Conservation (phyloP, 2,329 filamentous ascomycete species). For the Thelonectria rubi region DNA sequence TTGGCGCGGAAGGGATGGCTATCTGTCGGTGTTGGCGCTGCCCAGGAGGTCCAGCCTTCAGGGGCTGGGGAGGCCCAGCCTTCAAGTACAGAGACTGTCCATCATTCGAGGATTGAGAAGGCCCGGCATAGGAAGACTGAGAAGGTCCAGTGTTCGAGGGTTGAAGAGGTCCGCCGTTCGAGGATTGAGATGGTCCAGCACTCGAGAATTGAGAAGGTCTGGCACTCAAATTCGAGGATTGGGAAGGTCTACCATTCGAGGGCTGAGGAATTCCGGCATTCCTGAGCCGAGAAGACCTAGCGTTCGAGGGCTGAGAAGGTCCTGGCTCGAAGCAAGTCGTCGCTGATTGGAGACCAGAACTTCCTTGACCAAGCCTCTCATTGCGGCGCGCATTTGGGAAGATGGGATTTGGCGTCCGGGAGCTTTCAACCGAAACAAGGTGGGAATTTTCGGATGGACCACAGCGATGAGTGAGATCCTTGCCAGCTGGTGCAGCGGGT, state of each 20-base stretch:
- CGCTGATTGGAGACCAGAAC: conserved; percentile 12
- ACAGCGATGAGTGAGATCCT: background rate
- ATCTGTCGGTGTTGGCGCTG: conserved; percentile 60
- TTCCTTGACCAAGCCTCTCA: background rate
- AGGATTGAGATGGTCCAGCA: conserved; percentile 36
- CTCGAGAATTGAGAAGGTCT: conserved; percentile 9
- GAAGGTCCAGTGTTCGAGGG: conserved; percentile 65
- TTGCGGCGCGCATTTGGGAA: background rate
- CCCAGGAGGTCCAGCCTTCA: conserved; percentile 65
- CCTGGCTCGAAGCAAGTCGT: conserved; percentile 44
- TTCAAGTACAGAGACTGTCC: conserved; percentile 42
- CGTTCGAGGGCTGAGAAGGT: conserved; percentile 60
- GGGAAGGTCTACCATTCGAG: conserved; percentile 62
- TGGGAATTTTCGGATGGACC: background rate
- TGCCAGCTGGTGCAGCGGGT: background rate
- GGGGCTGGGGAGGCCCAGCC: conserved; percentile 57
- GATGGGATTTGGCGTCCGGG: background rate
- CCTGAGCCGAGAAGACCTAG: conserved; percentile 66
- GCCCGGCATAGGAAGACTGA: too few relatives aligned
- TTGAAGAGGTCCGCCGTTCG: conserved; percentile 53
- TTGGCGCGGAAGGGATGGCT: conserved; percentile 37
- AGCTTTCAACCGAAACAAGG: background rate
- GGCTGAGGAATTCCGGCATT: too few relatives aligned
- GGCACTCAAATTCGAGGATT: too few relatives aligned
- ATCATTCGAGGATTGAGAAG: conserved; percentile 13